Evolutionary conservation across 106 monocot species (phyloP), one percentile per base, ranked within the genome.

Genomic region (Iris macrosiphon): DNA sequence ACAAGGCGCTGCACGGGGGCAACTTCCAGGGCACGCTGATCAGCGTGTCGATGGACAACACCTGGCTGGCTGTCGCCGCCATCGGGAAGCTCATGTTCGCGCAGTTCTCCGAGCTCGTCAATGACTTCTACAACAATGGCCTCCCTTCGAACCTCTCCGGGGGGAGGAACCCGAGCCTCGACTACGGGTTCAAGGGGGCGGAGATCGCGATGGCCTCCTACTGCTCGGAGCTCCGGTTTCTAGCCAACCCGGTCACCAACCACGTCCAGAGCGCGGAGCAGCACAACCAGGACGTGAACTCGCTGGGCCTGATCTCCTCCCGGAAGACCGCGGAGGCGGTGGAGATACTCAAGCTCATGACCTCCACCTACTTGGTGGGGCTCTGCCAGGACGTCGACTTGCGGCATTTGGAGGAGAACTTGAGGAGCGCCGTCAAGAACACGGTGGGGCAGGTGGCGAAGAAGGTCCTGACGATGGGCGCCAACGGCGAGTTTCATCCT

Each of bases 21-120:
- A 74, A 73, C 55, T 79, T 79, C 63, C 79, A 79, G 51, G 79
- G 79, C 22, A 79, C 79, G 7, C 79, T 73, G 12, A 79, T 79
- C 20, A 74, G 79, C 13, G 74, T 74, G 2, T 79, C 79, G 23
- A 79, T 79, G 79, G 79, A 79, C 31, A 79, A 79, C 61, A 60
- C 69, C 23, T 38, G 79, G 3, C 47, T 79, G 2, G 79, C 79
- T 20, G 17, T 79, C 23, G 79, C 79, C 26, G 79, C 79, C 31
- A 69, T 86, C 20, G 85, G 85, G 21, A 86, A 86, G 73, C 77
- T 86, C 62, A 77, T 86, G 70, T 86, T 86, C 43, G 85, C 85
- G 7, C 85, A 85, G 38, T 69, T 85, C 56, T 85, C 85, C 7
- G 85, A 85, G 69, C 80, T 85, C 2, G 85, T 86, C 8, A 77